A percentile compares a stretch with the other conserved stretches of the same genome.
Evolutionary conservation across 2,329 filamentous ascomycete genomes (phyloP).

Genomic region (Aspergillus pseudoviridinutans): DNA sequence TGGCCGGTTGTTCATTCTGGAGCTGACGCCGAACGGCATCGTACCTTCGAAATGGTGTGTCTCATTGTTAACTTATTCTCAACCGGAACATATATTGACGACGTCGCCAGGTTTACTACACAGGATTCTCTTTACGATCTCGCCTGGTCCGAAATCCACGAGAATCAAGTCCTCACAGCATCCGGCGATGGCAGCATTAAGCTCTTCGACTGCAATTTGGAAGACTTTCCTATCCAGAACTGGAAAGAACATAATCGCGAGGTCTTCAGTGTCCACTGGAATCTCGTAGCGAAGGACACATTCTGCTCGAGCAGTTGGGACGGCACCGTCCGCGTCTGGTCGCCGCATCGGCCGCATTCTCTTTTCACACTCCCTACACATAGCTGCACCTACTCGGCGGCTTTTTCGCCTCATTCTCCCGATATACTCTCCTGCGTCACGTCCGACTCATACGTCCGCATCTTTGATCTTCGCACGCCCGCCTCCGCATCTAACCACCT

Average conservation of each 20-base stretch:
- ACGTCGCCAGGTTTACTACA: slow-evolving; percentile 71
- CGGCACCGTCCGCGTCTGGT: slow-evolving; percentile 94
- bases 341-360: slow-evolving; percentile 69
- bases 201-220: slow-evolving; percentile 79
- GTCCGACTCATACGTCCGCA: slow-evolving; percentile 79
- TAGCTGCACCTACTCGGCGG: slow-evolving; percentile 88
- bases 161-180: slow-evolving; percentile 85
- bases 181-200: slow-evolving; percentile 94
- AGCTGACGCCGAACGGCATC: slow-evolving; percentile 77
- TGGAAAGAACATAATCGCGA: slow-evolving; percentile 94
- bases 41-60: slow-evolving; percentile 74
- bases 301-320: slow-evolving; percentile 96
- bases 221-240: slow-evolving; percentile 81
- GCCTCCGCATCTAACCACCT: slow-evolving; percentile 84
- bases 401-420: slow-evolving; percentile 84
- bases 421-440: slow-evolving; percentile 82
- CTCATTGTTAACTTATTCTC: neutral
- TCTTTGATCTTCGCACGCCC: slow-evolving; percentile 89
- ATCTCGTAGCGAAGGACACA: slow-evolving; percentile 80
- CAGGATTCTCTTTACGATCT: slow-evolving; percentile 96
- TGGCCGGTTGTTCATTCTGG: slow-evolving; percentile 80
- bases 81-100: slow-evolving; percentile 1
- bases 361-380: slow-evolving; percentile 85
- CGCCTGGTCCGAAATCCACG: slow-evolving; percentile 92
- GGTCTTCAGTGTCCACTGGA: slow-evolving; percentile 91